Conservation (phyloP, 352 stramenopile species). For the Phytopythium chamaehyphon region DNA sequence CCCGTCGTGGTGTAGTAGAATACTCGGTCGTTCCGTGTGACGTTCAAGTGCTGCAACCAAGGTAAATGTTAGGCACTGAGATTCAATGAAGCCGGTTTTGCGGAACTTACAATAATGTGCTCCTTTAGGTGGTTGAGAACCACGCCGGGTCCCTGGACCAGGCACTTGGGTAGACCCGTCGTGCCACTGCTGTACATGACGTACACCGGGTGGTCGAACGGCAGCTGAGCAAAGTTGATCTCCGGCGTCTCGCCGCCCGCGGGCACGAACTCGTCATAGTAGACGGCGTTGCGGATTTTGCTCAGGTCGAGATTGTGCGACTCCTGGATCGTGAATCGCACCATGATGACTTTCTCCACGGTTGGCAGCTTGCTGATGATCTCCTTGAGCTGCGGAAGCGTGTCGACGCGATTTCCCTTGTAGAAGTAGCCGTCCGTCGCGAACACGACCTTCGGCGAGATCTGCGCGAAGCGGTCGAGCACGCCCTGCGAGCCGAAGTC, state of each 20-base stretch:
- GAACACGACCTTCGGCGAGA: slow-evolving; percentile 75
- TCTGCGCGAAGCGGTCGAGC: slow-evolving; percentile 71
- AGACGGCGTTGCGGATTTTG: slow-evolving; percentile 45
- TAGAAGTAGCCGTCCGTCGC: slow-evolving; percentile 77
- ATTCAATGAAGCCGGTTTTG: neutral
- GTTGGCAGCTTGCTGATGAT: slow-evolving; percentile 62
- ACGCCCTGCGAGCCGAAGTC: slow-evolving; percentile 85
- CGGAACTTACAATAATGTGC: slow-evolving; percentile 51
- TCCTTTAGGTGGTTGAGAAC: slow-evolving; percentile 82
- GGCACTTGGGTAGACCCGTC: slow-evolving; percentile 84
- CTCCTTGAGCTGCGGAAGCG: slow-evolving; percentile 46
- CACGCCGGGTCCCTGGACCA: slow-evolving; percentile 75
- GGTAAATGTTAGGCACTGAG: no score
- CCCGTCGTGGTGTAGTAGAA: slow-evolving; percentile 84
- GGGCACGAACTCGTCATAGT: slow-evolving; percentile 51
- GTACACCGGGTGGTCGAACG: slow-evolving; percentile 86
- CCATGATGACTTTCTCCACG: slow-evolving; percentile 55
- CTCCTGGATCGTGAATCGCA: slow-evolving; percentile 55
- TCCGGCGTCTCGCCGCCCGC: slow-evolving; percentile 12
- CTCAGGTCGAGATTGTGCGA: slow-evolving; percentile 59
- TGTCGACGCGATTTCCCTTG: slow-evolving; percentile 70
- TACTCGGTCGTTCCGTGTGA: slow-evolving; percentile 54
- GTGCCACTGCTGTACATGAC: slow-evolving; percentile 88
- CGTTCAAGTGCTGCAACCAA: slow-evolving; percentile 52
- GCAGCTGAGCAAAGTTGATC: slow-evolving; percentile 67